Conservation (phyloP, 495 filamentous ascomycete species). For the Hypoxylon rickii region DNA sequence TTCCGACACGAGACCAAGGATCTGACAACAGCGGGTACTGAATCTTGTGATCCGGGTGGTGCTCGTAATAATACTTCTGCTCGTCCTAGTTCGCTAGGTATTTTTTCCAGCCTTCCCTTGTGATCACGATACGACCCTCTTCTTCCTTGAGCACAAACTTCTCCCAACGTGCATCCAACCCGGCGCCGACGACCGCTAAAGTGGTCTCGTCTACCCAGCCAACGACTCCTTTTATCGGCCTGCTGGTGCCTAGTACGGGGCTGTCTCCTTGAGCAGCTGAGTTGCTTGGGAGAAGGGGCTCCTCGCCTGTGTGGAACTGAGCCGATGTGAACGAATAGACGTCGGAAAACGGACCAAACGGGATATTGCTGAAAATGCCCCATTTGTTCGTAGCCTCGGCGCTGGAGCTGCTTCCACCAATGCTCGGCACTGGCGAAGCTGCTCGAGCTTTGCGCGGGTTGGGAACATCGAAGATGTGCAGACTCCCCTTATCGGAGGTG, state of each 20-base stretch:
- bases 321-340: conserved; percentile 76
- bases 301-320: conserved; percentile 80
- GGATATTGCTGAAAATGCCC: conserved; percentile 78
- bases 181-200: conserved; percentile 78
- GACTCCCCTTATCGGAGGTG: conserved; percentile 94
- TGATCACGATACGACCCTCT: conserved; percentile 61
- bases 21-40: not conserved
- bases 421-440: conserved; percentile 3
- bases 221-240: conserved; percentile 73
- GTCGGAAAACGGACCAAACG: conserved; percentile 83
- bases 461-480: conserved; percentile 85
- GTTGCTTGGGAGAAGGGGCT: conserved; percentile 51
- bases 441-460: conserved; percentile 38
- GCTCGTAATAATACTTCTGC: conserved; percentile 38
- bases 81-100: conserved; percentile 61
- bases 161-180: conserved; percentile 82
- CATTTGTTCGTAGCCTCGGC: conserved; percentile 68
- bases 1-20: not conserved
- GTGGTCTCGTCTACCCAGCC: conserved; percentile 74
- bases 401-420: conserved; percentile 36
- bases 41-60: conserved; percentile 6
- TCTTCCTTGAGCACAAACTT: conserved; percentile 70
- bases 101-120: conserved; percentile 79
- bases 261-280: conserved; percentile 34
- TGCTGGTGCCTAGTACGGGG: conserved; percentile 51